Evolutionary conservation across 2,329 filamentous ascomycete species (phyloP).

Genomic region (Elsinoe batatas): DNA sequence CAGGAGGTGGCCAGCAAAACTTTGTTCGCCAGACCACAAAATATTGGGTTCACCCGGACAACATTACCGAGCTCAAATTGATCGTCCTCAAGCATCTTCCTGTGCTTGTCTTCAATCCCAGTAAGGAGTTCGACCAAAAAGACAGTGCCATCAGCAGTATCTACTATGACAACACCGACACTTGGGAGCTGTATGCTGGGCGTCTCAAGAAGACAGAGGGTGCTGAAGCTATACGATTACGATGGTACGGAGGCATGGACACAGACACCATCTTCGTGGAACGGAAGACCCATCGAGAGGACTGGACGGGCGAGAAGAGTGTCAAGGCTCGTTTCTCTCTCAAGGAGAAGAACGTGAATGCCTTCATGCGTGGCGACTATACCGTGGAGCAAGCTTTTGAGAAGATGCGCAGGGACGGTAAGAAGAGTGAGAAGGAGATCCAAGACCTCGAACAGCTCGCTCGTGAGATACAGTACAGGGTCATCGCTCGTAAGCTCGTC

Average conservation of each 20-base stretch:
- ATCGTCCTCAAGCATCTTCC: constrained; percentile 96
- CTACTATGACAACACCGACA: constrained; percentile 93
- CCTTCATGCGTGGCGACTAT: constrained; percentile 74
- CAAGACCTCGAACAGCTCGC: constrained; percentile 83
- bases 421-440: constrained; percentile 87
- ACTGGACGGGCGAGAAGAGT: constrained; percentile 98
- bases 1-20: constrained; percentile 85
- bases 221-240: constrained; percentile 86
- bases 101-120: constrained; percentile 92
- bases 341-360: constrained; percentile 96
- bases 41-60: constrained; percentile 98
- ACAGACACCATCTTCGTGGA: constrained; percentile 93
- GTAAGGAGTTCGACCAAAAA: constrained; percentile 85
- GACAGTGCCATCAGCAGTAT: constrained; percentile 97
- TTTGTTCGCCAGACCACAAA: constrained; percentile 97
- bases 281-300: constrained; percentile 94
- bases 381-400: constrained; percentile 87
- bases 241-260: constrained; percentile 97
- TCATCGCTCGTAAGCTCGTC: constrained; percentile 74
- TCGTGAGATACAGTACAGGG: constrained; percentile 84
- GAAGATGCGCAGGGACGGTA: constrained; percentile 89
- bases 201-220: constrained; percentile 96
- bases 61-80: constrained; percentile 95
- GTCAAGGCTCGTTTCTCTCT: constrained; percentile 92
- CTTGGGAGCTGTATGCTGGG: constrained; percentile 88